phyloP scores from a whole-genome alignment of 2,329 filamentous ascomycete genomes.

The Parastagonospora nodorum region DNA sequence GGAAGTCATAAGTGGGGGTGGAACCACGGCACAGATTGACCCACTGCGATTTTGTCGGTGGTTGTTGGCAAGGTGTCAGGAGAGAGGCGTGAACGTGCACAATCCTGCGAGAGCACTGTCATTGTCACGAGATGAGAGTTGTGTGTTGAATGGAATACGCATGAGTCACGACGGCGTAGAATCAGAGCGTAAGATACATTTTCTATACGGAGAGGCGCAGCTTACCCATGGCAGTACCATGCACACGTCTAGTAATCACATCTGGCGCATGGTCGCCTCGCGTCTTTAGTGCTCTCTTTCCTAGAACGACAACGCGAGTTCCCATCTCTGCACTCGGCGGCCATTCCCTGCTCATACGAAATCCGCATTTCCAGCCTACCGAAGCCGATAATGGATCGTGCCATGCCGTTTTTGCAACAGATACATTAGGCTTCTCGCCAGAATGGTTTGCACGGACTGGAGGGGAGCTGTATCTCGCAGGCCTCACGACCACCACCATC shows the following conservation, averaged over 20 bases:
- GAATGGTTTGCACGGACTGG: slow-evolving; percentile 72
- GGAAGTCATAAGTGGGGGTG: slow-evolving; percentile 65
- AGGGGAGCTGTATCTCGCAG: slow-evolving; percentile 74
- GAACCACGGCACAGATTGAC: slow-evolving; percentile 70
- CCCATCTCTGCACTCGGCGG: slow-evolving; percentile 69
- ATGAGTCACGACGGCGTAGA: slow-evolving; percentile 12
- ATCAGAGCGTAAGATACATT: slow-evolving; percentile 9
- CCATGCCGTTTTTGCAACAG: slow-evolving; percentile 71
- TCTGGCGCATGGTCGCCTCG: slow-evolving; percentile 73
- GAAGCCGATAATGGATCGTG: slow-evolving; percentile 56
- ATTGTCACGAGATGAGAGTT: slow-evolving; percentile 57
- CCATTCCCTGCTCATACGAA: slow-evolving; percentile 71
- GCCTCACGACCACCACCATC: slow-evolving; percentile 67
- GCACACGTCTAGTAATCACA: slow-evolving; percentile 68
- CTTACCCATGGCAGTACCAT: slow-evolving; percentile 56
- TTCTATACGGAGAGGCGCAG: neutral
- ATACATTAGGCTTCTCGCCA: slow-evolving; percentile 64
- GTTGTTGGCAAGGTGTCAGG: slow-evolving; percentile 62
- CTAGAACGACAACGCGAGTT: slow-evolving; percentile 56
- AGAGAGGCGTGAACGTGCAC: slow-evolving; percentile 68
- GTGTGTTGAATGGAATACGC: slow-evolving; percentile 58
- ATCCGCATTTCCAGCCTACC: slow-evolving; percentile 57
- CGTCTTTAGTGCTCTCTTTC: slow-evolving; percentile 71
- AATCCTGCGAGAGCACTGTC: slow-evolving; percentile 64
- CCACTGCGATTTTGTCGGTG: slow-evolving; percentile 69